A percentile compares a stretch with the other conserved stretches of the same genome.
phyloP scores from a whole-genome alignment of 768 basidiomycete genomes.

The Lactarius sp. region DNA sequence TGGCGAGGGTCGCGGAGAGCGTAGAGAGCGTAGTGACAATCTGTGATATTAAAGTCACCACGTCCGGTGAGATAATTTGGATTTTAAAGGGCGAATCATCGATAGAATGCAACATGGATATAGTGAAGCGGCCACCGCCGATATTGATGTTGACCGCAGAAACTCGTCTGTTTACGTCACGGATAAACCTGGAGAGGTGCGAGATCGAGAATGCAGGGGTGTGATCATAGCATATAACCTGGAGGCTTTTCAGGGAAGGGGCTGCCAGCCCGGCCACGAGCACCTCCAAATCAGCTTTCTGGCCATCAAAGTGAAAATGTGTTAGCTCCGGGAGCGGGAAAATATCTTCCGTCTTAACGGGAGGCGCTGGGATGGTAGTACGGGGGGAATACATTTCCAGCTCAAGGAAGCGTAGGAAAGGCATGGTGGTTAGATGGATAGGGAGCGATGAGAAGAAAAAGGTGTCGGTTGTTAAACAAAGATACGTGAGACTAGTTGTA shows the following conservation, averaged over 20 bases:
- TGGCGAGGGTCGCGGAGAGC: not conserved
- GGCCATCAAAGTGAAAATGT: not conserved
- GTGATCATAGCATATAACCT: rapidly evolving
- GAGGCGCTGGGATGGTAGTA: too few species aligned
- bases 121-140: rapidly evolving
- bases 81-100: not conserved
- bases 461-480: not conserved
- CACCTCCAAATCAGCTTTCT: not conserved
- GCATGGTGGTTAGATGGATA: not conserved
- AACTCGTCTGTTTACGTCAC: not conserved
- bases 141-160: not conserved
- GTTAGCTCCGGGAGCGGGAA: not conserved
- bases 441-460: too few species aligned
- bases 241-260: not conserved
- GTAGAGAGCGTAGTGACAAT: not conserved
- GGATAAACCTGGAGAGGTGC: not conserved
- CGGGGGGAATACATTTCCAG: not conserved
- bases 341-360: too few species aligned
- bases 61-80: not conserved
- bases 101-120: not conserved
- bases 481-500: not conserved
- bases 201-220: not conserved
- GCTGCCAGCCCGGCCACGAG: not conserved
- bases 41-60: not conserved
- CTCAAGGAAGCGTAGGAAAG: not conserved